Conservation (phyloP, 2,329 filamentous ascomycete genomes). For the Aspergillus sp. region DNA sequence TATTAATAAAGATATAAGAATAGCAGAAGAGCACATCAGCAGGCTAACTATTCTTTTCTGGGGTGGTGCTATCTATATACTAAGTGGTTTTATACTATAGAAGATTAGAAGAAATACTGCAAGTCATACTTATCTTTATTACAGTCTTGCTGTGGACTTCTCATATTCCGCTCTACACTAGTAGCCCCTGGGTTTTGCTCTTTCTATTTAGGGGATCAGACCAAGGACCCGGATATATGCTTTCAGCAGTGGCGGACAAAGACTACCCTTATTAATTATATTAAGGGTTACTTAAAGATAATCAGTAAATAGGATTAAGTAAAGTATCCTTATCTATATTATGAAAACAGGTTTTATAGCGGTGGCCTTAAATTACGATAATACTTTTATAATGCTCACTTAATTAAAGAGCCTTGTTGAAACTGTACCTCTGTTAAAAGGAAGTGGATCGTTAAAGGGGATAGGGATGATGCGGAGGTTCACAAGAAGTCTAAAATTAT, state of each 20-base stretch:
- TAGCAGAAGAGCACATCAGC: background rate
- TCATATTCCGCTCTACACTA: constrained; percentile 15
- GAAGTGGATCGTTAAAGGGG: background rate
- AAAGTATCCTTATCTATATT: background rate
- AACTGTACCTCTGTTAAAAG: constrained; percentile 6
- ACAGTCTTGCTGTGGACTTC: constrained; percentile 9
- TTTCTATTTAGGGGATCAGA: constrained; percentile 13
- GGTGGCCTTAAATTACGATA: background rate
- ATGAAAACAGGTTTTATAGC: background rate
- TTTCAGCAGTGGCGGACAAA: constrained; percentile 15
- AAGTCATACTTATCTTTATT: constrained; percentile 1
- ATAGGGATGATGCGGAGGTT: too few species aligned
- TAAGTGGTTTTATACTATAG: background rate
- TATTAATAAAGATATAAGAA: background rate
- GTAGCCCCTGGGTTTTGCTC: constrained; percentile 11
- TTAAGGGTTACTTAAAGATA: constrained; percentile 5
- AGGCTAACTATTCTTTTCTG: background rate
- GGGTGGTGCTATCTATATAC: constrained; percentile 15
- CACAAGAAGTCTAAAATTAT: too few species aligned
- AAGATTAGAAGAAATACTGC: constrained; percentile 8
- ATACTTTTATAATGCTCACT: constrained; percentile 8
- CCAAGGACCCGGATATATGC: background rate
- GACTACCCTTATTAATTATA: constrained; percentile 12
- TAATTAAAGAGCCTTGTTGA: constrained; percentile 5
- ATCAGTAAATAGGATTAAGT: background rate